A percentile compares a stretch with the other conserved stretches of the same genome.
phyloP scores from a whole-genome alignment of 768 basidiomycete genomes.

The Psilocybe subaeruginosa region DNA sequence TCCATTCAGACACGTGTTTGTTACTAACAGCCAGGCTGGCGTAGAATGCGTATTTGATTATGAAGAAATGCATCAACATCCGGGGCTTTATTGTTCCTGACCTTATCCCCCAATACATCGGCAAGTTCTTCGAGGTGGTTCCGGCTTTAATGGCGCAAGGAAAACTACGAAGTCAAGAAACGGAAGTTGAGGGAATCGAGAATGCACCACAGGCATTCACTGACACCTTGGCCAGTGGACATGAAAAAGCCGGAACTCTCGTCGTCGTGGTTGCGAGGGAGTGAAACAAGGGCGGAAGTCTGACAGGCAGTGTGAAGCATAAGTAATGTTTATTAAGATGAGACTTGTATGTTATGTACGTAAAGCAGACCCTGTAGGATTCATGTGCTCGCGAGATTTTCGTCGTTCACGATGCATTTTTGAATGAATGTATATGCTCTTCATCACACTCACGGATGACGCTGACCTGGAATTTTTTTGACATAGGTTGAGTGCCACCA shows the following conservation, averaged over 20 bases:
- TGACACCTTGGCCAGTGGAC: not conserved
- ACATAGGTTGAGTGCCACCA: not conserved
- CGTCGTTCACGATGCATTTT: not conserved
- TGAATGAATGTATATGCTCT: not conserved
- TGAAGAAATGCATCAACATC: constrained; percentile 4
- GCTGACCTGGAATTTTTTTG: not conserved
- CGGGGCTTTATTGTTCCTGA: constrained; percentile 9
- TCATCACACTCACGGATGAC: not conserved
- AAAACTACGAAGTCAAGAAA: constrained; percentile 3
- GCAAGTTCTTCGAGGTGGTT: constrained; percentile 6
- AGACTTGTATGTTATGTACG: too few species aligned
- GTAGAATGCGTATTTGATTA: constrained; percentile 8
- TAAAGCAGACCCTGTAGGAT: too few species aligned
- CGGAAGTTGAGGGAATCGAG: not conserved
- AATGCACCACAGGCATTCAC: constrained; percentile 2
- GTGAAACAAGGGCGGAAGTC: not conserved
- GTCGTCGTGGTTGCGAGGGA: constrained; percentile 5
- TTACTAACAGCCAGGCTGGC: not conserved
- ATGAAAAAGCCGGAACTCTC: not conserved
- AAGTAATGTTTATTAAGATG: too few species aligned
- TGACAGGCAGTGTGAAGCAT: not conserved
- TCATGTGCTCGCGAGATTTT: not conserved
- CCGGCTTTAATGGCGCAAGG: constrained; percentile 6
- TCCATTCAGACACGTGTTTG: not conserved
- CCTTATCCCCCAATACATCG: constrained; percentile 3